Evolutionary conservation across 352 stramenopile genomes (phyloP), one percentile per base, ranked within the genome.

Genomic region (Phytophthora litchii): DNA sequence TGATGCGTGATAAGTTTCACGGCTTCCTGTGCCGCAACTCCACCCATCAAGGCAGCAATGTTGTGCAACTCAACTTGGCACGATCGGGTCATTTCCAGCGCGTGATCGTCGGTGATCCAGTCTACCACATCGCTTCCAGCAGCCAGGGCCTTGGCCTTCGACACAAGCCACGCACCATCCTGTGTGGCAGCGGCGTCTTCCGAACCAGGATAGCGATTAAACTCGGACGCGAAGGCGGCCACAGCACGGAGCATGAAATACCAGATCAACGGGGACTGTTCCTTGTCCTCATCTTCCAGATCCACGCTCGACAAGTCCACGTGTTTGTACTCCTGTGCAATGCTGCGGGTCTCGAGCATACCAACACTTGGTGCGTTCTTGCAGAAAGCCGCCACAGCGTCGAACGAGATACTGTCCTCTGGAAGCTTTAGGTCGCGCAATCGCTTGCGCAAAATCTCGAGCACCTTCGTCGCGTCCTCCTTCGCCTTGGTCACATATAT

Each of bases 1-100:
- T 99, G 95, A 44, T 97, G 86, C 35, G 97, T 99, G 71, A 99
- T 97, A 40, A 99, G 66, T 74, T 99, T 99, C 43, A 99, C 82
- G 13, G 95, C 95, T 63, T 99, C 97, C 70, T 99, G 97, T 25
- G 92, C 90, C 2, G 96, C 96, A 14, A 99, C 87, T 16, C 96
- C 97, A n/a, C 97, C 97, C 47, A 99, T 82, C 16, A 99, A 72
- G 20, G 92, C 90, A 3, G 95, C 93, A 45, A 98, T 83, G 35
- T 88, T 96, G 72, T 99, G 96, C 50, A 98, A 70, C 69, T 99
- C 95, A 0, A 88, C 87, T 47, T 96, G 89, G 41, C 85, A 92
- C 35, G 95, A 98, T 1, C 97, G 89, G 10, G 86, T 90, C 59
- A 99, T 86, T 70, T 99, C 97, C 25, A 84, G 51, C 9, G 89